Evolutionary conservation across 768 basidiomycete species (phyloP), one percentile per base, ranked within the genome.

Genomic region (Macrolepiota dolichaula): DNA sequence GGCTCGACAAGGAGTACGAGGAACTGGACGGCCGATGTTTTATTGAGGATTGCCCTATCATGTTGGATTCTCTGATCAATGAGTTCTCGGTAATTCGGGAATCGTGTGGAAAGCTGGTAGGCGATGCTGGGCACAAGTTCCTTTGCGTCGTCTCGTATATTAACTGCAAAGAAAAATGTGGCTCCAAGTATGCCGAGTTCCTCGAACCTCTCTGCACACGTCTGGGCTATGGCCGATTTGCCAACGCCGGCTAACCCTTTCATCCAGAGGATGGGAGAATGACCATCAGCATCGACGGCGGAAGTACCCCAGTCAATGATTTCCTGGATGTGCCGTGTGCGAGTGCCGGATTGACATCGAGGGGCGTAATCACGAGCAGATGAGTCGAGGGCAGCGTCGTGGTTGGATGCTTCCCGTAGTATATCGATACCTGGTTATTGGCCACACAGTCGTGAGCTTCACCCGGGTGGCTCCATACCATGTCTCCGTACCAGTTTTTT

Each of bases 161-260:
- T 69, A 15, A 66, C 63, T 24, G 71, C 62, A 0, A 69, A 74
- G 64, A 76, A 75, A 63, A 73, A 77, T 50, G 70, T 72, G 0
- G 71, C 73, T 36, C 70, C 70, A 2, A 75, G 66, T 9, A 10
- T 51, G 24, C 55, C 62, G 35, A 9, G 71, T 66, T 3, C 68
- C 66, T 2, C n/a, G n/a, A n/a, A n/a, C n/a, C n/a, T n/a, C n/a
- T n/a, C n/a, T n/a, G n/a, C n/a, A n/a, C n/a, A n/a, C n/a, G n/a
- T n/a, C n/a, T n/a, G n/a, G n/a, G n/a, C n/a, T n/a, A n/a, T n/a
- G n/a, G n/a, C n/a, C n/a, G 69, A 67, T 44, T 72, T 72, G 5
- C 70, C 70, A 22, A 64, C 60, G 1, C 71, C 71, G 6, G 66
- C 70, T 51, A 66, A 47, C 3, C 65, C 70, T 36, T 65, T 54